A percentile compares a stretch with the other conserved stretches of the same genome.
These are phyloP conservation scores for Kregervanrija fluxuum DNA, from an alignment of 805 yeast species.

Conservation along the genomic window DNA sequence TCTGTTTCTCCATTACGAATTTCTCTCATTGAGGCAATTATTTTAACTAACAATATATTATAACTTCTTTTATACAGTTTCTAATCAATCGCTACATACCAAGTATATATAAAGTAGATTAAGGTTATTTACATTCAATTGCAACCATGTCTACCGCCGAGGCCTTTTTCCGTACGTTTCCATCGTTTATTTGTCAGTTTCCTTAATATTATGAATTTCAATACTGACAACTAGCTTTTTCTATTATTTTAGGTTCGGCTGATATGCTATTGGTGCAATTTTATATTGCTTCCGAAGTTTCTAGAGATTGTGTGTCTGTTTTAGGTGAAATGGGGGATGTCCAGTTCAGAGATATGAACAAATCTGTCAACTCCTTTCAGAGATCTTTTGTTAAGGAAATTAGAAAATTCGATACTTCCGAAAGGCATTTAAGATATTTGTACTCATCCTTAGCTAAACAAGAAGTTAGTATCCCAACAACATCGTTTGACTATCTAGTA, in stretches of 20 bases:
- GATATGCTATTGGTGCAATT: conserved; percentile 92
- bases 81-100: too few species aligned
- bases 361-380: conserved; percentile 76
- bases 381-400: conserved; percentile 86
- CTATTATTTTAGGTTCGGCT: conserved; percentile 61
- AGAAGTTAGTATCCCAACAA: conserved; percentile 27
- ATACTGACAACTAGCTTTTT: conserved; percentile 2
- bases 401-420: conserved; percentile 75
- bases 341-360: conserved; percentile 85
- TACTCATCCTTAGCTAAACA: conserved; percentile 44
- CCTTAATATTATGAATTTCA: background rate
- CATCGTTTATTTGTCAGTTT: background rate
- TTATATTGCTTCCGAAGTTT: conserved; percentile 83
- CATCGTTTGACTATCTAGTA: conserved; percentile 21
- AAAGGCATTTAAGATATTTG: conserved; percentile 68
- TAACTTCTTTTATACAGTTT: too few species aligned
- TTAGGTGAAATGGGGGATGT: conserved; percentile 81
- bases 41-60: too few species aligned
- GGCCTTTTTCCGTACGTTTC: conserved; percentile 20
- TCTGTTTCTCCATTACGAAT: too few species aligned
- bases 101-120: too few species aligned
- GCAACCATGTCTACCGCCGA: conserved; percentile 6
- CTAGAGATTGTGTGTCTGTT: conserved; percentile 78
- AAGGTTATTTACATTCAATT: too few species aligned
- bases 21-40: too few species aligned